These are phyloP conservation scores for Helenozyma baotianmanensis DNA, from an alignment of 805 yeast genomes.

Conservation along the genomic window DNA sequence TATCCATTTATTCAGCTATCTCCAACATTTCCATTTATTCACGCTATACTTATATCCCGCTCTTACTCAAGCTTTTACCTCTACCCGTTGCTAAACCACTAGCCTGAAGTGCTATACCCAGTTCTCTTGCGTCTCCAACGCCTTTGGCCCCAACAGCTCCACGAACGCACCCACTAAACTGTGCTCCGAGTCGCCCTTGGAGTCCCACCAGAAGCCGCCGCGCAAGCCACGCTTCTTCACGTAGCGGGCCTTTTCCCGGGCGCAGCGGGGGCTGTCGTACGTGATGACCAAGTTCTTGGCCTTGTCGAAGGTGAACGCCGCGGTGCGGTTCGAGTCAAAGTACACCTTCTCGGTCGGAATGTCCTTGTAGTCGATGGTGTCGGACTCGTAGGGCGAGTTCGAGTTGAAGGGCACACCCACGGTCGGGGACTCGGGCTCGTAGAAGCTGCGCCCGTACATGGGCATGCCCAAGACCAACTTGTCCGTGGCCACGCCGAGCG, in stretches of 20 bases:
- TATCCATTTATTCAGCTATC: no score
- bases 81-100: no score
- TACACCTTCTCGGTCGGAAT: slow-evolving; percentile 49
- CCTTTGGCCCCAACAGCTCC: slow-evolving; percentile 2
- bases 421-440: slow-evolving; percentile 29
- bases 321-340: slow-evolving; percentile 47
- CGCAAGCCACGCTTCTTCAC: slow-evolving; percentile 48
- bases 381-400: slow-evolving; percentile 19
- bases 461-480: slow-evolving; percentile 86
- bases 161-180: slow-evolving; percentile 38
- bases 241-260: slow-evolving; percentile 55
- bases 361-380: slow-evolving; percentile 48
- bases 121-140: background rate
- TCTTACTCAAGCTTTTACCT: no score
- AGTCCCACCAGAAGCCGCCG: slow-evolving; percentile 97
- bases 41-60: no score
- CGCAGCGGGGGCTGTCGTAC: slow-evolving; percentile 63
- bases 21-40: no score
- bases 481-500: slow-evolving; percentile 36
- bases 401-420: slow-evolving; percentile 38
- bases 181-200: slow-evolving; percentile 63
- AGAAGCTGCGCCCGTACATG: slow-evolving; percentile 57
- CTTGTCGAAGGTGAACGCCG: slow-evolving; percentile 30
- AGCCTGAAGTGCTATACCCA: background rate
- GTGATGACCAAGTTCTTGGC: slow-evolving; percentile 18